These are phyloP conservation scores for Acanthamoeba royreba DNA, from an alignment of 208 protist genomes.

Conservation along the genomic window DNA sequence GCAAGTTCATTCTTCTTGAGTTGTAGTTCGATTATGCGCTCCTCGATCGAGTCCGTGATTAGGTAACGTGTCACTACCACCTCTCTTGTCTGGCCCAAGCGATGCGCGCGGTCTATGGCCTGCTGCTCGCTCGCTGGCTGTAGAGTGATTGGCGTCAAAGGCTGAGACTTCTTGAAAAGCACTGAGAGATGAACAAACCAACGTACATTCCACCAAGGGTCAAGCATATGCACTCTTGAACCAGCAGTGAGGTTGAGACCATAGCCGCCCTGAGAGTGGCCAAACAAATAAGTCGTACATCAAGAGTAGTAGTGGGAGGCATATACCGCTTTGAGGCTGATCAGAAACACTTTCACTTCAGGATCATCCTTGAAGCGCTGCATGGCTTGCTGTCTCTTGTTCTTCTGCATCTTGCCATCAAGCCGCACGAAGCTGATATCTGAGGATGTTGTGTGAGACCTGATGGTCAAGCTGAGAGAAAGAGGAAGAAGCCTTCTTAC, in stretches of 20 bases:
- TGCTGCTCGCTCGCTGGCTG: neutral
- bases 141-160: neutral
- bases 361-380: neutral
- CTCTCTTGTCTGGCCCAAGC: neutral
- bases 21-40: neutral
- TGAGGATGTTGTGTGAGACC: neutral
- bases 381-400: neutral
- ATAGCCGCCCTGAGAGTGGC: constrained; percentile 47
- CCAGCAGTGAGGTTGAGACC: constrained; percentile 68
- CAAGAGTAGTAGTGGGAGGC: neutral
- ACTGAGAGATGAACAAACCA: neutral
- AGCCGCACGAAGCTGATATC: neutral
- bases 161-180: neutral
- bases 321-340: constrained; percentile 64
- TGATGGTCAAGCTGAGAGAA: constrained; percentile 85
- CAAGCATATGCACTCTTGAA: constrained; percentile 64
- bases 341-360: constrained; percentile 65
- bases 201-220: constrained; percentile 78
- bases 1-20: neutral
- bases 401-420: neutral
- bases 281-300: neutral
- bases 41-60: neutral
- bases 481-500: neutral
- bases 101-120: neutral
- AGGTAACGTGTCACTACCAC: neutral